Base-by-base conservation (phyloP, 306 rosid genomes). In the Cotoneaster glaucophyllus region DNA sequence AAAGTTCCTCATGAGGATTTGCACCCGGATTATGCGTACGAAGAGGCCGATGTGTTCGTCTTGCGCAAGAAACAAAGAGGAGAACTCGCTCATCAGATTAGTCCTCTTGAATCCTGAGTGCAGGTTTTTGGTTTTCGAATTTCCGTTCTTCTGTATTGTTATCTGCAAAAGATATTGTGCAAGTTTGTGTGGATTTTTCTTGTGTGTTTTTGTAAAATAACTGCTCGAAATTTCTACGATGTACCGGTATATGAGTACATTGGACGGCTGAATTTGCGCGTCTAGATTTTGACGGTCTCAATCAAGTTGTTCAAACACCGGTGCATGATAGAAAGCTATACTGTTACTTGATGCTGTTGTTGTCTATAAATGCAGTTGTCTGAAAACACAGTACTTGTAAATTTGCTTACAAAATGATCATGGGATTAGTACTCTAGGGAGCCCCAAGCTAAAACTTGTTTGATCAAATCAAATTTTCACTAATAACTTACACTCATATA, bases 11-110 rank as follows among this genome's bases (percentile, higher is more conserved):
- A 85, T 37, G 82, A 81, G 12, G 87, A 94, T 67, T 78, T 94
- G 24, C 97, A 94, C 66, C 87, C 87, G 4, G 93, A 90, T 3
- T 94, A 90, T 63, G 95, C 97, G 0, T 91, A 84, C 24, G 97
- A 94, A 81, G 97, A 94, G 83, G 15, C 97, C 6, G 84, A 88
- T 56, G 91, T 94, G 26, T 94, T 48, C 78, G 15, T 91, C 1
- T 63, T 93, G 82, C 82, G 86, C 79, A 93, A 90, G 87, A 91
- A 85, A 81, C 67, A 87, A 84, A 52, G 71, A 75, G 44, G 17
- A 74, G 24, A 37, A 7, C 25, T 39, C 25, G 25, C 39, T 73
- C 11, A 11, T 6, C 15, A 3, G 10, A 1, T 28, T 14, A 12
- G 39, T 62, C 14, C 70, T 13, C 25, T 14, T 10, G 64, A 59